phyloP scores from a whole-genome alignment of 768 basidiomycete genomes.

The Tylopilus sp. region DNA sequence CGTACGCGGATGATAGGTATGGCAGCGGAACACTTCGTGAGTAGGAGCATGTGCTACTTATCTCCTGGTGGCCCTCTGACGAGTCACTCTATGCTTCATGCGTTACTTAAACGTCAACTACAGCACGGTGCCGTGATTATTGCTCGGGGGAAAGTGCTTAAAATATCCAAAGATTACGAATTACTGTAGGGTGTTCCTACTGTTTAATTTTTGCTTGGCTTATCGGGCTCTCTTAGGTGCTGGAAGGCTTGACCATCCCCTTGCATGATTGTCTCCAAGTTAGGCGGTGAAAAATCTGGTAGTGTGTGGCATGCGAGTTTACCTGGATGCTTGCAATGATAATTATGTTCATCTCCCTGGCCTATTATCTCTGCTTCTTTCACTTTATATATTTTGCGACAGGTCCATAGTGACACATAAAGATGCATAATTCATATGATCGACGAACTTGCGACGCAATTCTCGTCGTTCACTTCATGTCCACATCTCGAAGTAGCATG shows the following conservation, averaged over 20 bases:
- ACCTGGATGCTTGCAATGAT: neutral
- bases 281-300: neutral
- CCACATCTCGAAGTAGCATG: slow-evolving; percentile 39
- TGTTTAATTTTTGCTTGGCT: no score
- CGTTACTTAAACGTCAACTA: no score
- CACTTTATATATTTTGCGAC: neutral
- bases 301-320: neutral
- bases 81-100: neutral
- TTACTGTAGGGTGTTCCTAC: no score
- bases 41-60: neutral
- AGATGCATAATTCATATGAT: neutral
- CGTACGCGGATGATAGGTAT: slow-evolving; percentile 1
- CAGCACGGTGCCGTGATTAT: no score
- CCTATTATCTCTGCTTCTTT: neutral
- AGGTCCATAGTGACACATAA: no score
- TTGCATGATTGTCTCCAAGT: neutral
- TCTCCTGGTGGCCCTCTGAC: neutral
- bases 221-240: neutral
- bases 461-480: slow-evolving; percentile 22
- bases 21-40: slow-evolving; percentile 2
- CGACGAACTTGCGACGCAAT: neutral
- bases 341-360: neutral
- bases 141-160: no score
- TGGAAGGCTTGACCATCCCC: neutral
- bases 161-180: no score